Evolutionary conservation across 352 stramenopile species (phyloP), one percentile per base, ranked within the genome.

Genomic region (Pythium volutum): DNA sequence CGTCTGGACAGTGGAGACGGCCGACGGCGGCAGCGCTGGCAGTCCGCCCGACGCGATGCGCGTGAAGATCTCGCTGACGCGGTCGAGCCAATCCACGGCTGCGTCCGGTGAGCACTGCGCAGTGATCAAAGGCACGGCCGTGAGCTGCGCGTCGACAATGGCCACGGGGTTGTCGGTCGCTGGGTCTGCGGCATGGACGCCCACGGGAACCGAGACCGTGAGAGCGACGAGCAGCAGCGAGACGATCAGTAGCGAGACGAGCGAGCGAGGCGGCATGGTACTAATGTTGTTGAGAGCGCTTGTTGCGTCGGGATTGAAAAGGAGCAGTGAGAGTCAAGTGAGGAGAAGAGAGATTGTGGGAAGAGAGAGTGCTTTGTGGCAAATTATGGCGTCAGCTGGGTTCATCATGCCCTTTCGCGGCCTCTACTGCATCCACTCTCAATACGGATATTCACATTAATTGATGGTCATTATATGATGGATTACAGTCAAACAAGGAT

Each of bases 21-120:
- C 69, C 27, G 74, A 75, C 6, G 63, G 45, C 2, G 79, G 79
- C 11, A 88, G 51, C 22, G 52, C 41, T 16, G 62, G 65, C 23
- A 84, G 42, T 0, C 70, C 79, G 10, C 79, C 79, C 5, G 67
- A 62, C 7, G 76, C 74, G 22, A 86, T 59, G 12, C 75, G 74
- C 12, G 31, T 36, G 42, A 84, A 75, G 55, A 88, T 71, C 31
- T 83, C 70, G 53, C 67, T 67, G 39, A 83, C 69, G 4, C 50
- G 38, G 25, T 54, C 36, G 25, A 84, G 69, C 79, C 79, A 88
- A 2, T 47, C 10, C 4, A 66, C 38, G 14, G 64, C 62, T 0
- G 62, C 61, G 14, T 36, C 52, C 18, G 61, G 34, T 15, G 52
- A 67, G 26, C 70, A 73, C 9, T 39, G 4, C 31, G 48, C 54